Base-by-base conservation (phyloP, 495 filamentous ascomycete species). In the Beverwykella pulmonaria region DNA sequence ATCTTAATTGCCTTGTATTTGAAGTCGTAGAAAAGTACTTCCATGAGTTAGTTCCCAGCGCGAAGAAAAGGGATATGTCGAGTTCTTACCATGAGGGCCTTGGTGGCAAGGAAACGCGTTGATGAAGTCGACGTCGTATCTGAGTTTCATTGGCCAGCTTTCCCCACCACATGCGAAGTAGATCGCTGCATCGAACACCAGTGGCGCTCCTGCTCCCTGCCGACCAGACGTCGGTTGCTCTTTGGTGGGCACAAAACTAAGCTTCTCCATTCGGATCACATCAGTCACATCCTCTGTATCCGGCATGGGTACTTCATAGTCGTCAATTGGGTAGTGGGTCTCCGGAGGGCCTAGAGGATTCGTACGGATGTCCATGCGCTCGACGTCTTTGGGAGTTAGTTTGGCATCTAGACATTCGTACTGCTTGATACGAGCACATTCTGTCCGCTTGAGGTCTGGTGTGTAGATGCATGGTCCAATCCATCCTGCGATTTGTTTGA, bases 71-170 rank as follows among this genome's bases (percentile, higher is more conserved):
- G 23, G 29, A 20, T 4, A n/a, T n/a, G n/a, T 25, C 20, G 15
- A 29, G n/a, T 39, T 19, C 69, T 59, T 66, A 75, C 70, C 82
- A 61, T 91, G 88, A 27, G 87, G 88, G 2, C 88, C 88, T 47
- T 83, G 79, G n/a, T 80, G 77, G 73, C 88, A 91, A 19, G 88
- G 86, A 76, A 82, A 88, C 1, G 87, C 86, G 34, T 77, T 73
- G 63, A 91, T 81, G 70, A 89, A 91, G 36, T 80, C 80, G 23
- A 90, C 87, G 72, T 91, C 83, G 65, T 84, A 88, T 25, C 77
- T 78, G 29, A 91, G 78, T 12, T 80, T 75, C 58, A 91, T 75
- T 32, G 87, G 86, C 84, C 83, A 87, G 27, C 81, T 86, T 23
- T 84, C 76, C 32, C 86, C 84, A 48, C 85, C 81, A 57, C 89